Percentiles rank a stretch among this genome's conserved stretches.
These are phyloP conservation scores for Saraca asoca DNA, from an alignment of 331 rosid genomes.

Conservation along the genomic window DNA sequence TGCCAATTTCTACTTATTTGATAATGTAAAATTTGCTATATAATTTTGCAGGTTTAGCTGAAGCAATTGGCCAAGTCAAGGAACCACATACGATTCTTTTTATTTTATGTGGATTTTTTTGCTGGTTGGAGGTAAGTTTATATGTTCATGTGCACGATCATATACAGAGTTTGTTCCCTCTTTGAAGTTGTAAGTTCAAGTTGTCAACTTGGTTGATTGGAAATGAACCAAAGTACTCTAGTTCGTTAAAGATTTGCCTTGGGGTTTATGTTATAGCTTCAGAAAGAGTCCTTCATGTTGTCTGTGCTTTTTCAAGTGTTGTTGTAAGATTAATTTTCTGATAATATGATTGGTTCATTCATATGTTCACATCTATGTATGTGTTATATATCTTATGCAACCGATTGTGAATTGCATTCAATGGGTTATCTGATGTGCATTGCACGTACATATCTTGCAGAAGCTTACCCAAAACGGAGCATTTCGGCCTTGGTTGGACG, in stretches of 20 bases:
- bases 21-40: constrained; percentile 5
- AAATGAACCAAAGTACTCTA: constrained; percentile 11
- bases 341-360: constrained; percentile 18
- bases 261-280: constrained; percentile 3
- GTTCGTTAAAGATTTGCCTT: constrained; percentile 16
- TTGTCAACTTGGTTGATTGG: constrained; percentile 15
- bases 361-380: neutral
- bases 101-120: constrained; percentile 75
- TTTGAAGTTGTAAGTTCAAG: constrained; percentile 16
- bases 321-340: neutral
- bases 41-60: constrained; percentile 53
- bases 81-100: constrained; percentile 47
- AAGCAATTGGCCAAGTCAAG: constrained; percentile 39
- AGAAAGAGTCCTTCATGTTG: neutral
- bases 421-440: constrained; percentile 19
- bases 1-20: neutral
- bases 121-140: constrained; percentile 69
- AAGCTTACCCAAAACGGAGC: constrained; percentile 42
- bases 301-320: too few relatives aligned
- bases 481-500: constrained; percentile 67
- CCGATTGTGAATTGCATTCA: neutral
- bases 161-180: neutral
- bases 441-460: constrained; percentile 40
- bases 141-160: constrained; percentile 20
- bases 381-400: neutral